Percentiles rank a stretch among this genome's conserved stretches.
These are phyloP conservation scores for Picea glauca DNA, from an alignment of 75 land plant genomes.

Conservation along the genomic window DNA sequence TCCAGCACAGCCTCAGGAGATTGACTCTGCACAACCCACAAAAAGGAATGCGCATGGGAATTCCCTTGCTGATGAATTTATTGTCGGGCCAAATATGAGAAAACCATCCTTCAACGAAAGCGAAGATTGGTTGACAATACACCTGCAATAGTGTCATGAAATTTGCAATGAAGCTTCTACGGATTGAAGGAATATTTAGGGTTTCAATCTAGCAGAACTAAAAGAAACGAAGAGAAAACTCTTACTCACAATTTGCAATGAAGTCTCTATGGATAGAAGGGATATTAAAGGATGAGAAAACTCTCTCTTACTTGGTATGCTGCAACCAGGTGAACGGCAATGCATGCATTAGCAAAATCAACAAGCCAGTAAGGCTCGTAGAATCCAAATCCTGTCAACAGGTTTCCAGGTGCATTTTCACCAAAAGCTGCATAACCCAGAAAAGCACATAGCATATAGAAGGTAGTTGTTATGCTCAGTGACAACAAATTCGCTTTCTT, in stretches of 20 bases:
- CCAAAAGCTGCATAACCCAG: conserved; percentile 90
- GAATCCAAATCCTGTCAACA: conserved; percentile 72
- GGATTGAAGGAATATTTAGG: no score
- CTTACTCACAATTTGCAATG: conserved; percentile 9
- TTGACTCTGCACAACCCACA: conserved; percentile 14
- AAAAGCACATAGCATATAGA: conserved; percentile 63
- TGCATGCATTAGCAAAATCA: conserved; percentile 73
- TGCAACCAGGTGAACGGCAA: conserved; percentile 69
- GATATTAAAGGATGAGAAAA: not conserved
- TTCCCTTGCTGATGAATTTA: conserved; percentile 25
- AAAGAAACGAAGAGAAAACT: not conserved
- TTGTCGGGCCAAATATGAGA: conserved; percentile 23
- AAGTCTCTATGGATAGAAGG: no score
- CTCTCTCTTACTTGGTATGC: conserved; percentile 54
- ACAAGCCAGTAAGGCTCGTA: conserved; percentile 70
- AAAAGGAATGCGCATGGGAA: not conserved
- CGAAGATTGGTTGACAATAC: conserved; percentile 66
- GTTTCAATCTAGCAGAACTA: not conserved
- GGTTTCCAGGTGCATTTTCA: conserved; percentile 59
- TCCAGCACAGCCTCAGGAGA: conserved; percentile 35
- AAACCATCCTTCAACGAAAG: conserved; percentile 49
- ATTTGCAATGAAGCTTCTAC: no score
- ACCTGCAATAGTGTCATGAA: conserved; percentile 29
- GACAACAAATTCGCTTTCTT: conserved; percentile 60
- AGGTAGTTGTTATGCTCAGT: conserved; percentile 45